phyloP scores from a whole-genome alignment of 1,284 basidiomycete genomes.

The Ganoderma boninense region DNA sequence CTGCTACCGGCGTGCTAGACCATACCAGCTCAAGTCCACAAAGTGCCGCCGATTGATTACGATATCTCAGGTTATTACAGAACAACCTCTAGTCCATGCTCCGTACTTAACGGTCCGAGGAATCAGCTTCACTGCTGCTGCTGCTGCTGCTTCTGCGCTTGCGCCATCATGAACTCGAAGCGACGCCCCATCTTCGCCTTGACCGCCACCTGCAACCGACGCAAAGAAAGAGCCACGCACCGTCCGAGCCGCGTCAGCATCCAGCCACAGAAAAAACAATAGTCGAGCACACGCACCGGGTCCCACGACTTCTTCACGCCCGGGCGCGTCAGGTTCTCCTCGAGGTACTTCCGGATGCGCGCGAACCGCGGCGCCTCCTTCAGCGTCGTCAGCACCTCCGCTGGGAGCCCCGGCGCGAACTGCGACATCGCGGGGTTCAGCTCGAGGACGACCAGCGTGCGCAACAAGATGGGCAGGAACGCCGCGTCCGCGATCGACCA shows the following conservation, averaged over 20 bases:
- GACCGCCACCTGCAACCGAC: background rate
- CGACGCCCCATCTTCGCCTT: background rate
- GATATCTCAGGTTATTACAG: no score
- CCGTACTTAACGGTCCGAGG: no score
- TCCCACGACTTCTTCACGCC: conserved; percentile 43
- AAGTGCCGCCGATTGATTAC: no score
- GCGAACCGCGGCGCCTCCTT: conserved; percentile 35
- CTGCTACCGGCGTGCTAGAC: no score
- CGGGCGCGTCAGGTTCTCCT: conserved; percentile 39
- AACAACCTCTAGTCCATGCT: no score
- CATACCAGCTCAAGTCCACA: no score
- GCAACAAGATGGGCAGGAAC: conserved; percentile 47
- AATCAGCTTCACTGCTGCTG: no score
- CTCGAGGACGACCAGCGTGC: conserved; percentile 35
- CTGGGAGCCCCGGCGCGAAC: conserved; percentile 35
- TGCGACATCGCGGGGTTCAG: conserved; percentile 41
- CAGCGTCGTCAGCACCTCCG: conserved; percentile 36
- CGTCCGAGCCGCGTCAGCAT: background rate
- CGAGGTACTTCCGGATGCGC: conserved; percentile 42
- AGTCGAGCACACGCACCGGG: conserved; percentile 29
- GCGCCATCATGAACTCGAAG: background rate
- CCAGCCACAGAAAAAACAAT: conserved; percentile 20
- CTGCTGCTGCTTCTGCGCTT: background rate
- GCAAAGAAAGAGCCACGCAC: background rate
- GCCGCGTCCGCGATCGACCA: conserved; percentile 64